These are phyloP conservation scores for Magnaporthiopsis incrustans DNA, from an alignment of 2,329 filamentous ascomycete species.

Conservation along the genomic window DNA sequence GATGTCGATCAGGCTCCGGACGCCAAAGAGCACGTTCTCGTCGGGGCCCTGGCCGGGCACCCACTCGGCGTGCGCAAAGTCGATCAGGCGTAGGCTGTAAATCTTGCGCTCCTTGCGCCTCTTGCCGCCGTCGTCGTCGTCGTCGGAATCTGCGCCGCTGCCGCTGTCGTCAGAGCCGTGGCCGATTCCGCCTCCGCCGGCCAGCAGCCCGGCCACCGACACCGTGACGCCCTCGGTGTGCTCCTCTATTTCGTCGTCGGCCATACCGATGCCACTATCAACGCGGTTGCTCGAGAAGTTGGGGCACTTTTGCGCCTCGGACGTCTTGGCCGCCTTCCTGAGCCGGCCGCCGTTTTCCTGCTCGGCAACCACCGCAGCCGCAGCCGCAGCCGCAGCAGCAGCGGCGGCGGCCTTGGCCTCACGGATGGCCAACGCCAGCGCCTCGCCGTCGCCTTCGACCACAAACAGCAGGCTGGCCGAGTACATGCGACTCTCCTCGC, in stretches of 20 bases:
- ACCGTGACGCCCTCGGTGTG: not conserved
- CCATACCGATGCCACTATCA: conserved; percentile 47
- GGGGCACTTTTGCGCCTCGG: not conserved
- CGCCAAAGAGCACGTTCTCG: conserved; percentile 70
- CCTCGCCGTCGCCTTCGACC: conserved; percentile 54
- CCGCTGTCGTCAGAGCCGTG: conserved; percentile 24
- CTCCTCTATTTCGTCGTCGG: conserved; percentile 25
- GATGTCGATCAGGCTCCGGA: conserved; percentile 63
- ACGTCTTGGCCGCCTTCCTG: conserved; percentile 12
- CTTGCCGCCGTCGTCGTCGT: conserved; percentile 16
- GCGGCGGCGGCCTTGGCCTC: conserved; percentile 38
- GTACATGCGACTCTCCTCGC: conserved; percentile 55
- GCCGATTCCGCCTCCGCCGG: conserved; percentile 5
- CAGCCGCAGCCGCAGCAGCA: conserved; percentile 11
- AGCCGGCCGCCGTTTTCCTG: conserved; percentile 9
- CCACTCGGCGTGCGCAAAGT: conserved; percentile 91
- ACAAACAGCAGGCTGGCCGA: conserved; percentile 55
- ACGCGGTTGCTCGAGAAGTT: conserved; percentile 28
- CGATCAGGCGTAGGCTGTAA: conserved; percentile 79
- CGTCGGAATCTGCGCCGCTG: conserved; percentile 26
- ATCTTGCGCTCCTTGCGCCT: conserved; percentile 44
- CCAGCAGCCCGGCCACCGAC: conserved; percentile 10
- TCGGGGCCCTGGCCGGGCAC: conserved; percentile 76
- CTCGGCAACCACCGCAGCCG: conserved; percentile 7
- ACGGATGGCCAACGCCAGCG: conserved; percentile 44